Base-by-base conservation (phyloP, 192 early-diverging fungal genomes). In the Podila epicladia region DNA sequence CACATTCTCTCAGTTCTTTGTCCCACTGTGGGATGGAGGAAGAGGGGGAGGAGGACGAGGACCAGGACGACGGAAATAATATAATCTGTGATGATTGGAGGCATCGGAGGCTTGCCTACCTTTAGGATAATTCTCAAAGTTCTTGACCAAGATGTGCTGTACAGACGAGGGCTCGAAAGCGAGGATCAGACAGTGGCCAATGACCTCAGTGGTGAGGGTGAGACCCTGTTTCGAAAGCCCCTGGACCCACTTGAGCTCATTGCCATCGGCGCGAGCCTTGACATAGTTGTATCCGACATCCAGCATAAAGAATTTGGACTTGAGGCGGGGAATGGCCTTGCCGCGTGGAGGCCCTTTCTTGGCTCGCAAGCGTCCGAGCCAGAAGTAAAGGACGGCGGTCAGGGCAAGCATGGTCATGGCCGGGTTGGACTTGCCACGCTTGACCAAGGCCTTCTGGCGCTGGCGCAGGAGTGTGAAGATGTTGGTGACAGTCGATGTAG, bases 101-200 rank as follows among this genome's bases (percentile, higher is more conserved):
- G 20, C 0, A 5, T 22, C 31, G 17, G 20, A 53, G 7, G 9
- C n/a, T n/a, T n/a, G 45, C 60, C 71, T 72, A 80, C 77, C 77
- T 51, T 80, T 80, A 48, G 77, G 77, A 60, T 80, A 80, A 66
- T 80, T 80, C 62, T 80, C 77, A 69, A 80, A 80, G 71, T 80
- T 80, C 71, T 80, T 80, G 65, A 80, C 77, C 60, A 80, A 31
- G 55, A 80, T 80, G 53, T 80, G 77, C 58, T 80, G 77, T 29
- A 80, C 77, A 38, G 77, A 80, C 5, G 77, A 80, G 7, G 77
- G 77, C 33, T 80, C 77, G 57, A 80, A 80, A 32, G 60, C 77
- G 5, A 80, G 62, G 67, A 73, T 80, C 33, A 80, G 38, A 26
- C 71, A 69, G 60, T 80, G 77, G 12, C 77, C 77, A 55, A 80